Percentiles rank a stretch among this genome's conserved stretches.
Evolutionary conservation across 2,329 filamentous ascomycete genomes (phyloP).

Genomic region (Exserohilum rostratum): DNA sequence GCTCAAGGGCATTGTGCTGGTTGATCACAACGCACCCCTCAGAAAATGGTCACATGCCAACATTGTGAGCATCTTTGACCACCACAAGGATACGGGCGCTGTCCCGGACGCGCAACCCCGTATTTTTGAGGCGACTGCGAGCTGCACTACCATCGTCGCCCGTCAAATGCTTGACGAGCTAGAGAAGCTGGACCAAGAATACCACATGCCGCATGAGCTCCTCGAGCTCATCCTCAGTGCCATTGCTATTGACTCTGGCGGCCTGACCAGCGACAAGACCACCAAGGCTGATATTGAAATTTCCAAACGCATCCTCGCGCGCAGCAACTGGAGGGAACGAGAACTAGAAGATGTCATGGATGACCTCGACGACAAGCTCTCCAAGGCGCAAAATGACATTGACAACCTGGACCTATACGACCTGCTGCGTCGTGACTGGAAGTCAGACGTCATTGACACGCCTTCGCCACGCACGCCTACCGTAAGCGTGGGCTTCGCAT

Average conservation of each 20-base stretch:
- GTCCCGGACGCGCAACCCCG: conserved; percentile 52
- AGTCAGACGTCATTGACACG: conserved; percentile 56
- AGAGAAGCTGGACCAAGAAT: conserved; percentile 52
- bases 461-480: conserved; percentile 55
- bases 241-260: conserved; percentile 55
- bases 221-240: conserved; percentile 56
- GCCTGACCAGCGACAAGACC: conserved; percentile 44
- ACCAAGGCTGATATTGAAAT: conserved; percentile 50
- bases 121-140: conserved; percentile 53
- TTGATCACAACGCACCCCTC: conserved; percentile 53
- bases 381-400: conserved; percentile 53
- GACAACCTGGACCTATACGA: conserved; percentile 52
- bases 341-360: conserved; percentile 52
- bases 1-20: conserved; percentile 54
- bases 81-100: conserved; percentile 53
- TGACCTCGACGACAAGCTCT: conserved; percentile 50
- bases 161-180: conserved; percentile 56
- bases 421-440: conserved; percentile 56
- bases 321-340: conserved; percentile 52
- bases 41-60: conserved; percentile 53
- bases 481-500: conserved; percentile 55
- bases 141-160: conserved; percentile 55
- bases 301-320: conserved; percentile 49
- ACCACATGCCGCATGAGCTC: conserved; percentile 57
- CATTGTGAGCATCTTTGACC: conserved; percentile 57